Evolutionary conservation across 768 basidiomycete species (phyloP), one percentile per base, ranked within the genome.

Genomic region (Trametes cingulata): DNA sequence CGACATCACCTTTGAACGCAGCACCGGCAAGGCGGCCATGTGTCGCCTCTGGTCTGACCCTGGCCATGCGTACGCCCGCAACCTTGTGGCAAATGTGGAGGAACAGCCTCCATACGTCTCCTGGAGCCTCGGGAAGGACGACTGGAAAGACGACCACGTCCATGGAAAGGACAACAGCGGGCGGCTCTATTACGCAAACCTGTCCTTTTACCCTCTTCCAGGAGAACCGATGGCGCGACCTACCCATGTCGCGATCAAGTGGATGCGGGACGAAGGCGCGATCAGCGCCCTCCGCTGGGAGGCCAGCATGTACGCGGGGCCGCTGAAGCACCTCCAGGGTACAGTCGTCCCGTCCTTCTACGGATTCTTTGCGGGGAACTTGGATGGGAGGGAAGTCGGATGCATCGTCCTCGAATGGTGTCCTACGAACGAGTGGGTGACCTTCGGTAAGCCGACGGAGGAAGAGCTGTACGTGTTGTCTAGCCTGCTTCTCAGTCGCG

Each of bases 321-420:
- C 73, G 20, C 69, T 80, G 29, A 41, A 46, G 33, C 50, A 57
- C 9, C 68, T 80, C 6, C 79, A 81, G 55, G 78, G 78, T 6
- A 65, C 27, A 14, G 69, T 75, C 9, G 74, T 80, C 0, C 80
- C 78, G 10, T 65, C 52, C n/a, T 76, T 69, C 61, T 75, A 74
- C 56, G 77, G 78, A 1, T 70, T 75, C 25, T 81, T 66, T 61
- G 64, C 65, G 24, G 71, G 73, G 15, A 69, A 65, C n/a, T 58
- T 69, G 0, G 33, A 69, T 12, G 72, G 71, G 7, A 62, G 57
- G 8, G 65, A 74, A 8, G 22, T 73, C 9, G 75, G 59, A 3
- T 76, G 73, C 59, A 64, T 78, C 57, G 53, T 81, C 22, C 61
- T 81, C 40, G 78, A 79, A 60, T 74, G 76, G 65, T 77, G 76